phyloP scores from a whole-genome alignment of 257 asterid species.

The Pogostemon cablin region DNA sequence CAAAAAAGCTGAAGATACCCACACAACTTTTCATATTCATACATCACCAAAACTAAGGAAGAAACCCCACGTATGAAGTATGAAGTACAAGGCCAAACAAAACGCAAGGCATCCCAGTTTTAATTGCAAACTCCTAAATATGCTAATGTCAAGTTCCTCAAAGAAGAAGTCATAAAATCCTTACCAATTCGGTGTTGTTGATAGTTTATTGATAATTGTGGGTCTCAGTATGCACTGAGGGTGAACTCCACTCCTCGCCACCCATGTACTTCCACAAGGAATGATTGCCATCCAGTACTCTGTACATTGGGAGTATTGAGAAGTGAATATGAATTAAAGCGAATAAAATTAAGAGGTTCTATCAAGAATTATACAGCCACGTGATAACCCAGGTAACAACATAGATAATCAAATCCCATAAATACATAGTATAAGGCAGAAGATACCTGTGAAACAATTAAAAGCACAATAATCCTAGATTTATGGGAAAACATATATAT shows the following conservation, averaged over 20 bases:
- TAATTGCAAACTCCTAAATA: not conserved
- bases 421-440: too few species aligned
- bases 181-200: conserved; percentile 52
- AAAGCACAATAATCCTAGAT: too few species aligned
- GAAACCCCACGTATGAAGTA: not conserved
- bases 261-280: conserved; percentile 86
- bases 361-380: conserved; percentile 11
- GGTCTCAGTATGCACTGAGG: conserved; percentile 57
- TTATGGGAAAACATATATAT: too few species aligned
- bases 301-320: conserved; percentile 19
- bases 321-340: not conserved
- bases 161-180: conserved; percentile 18
- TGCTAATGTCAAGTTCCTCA: conserved; percentile 2
- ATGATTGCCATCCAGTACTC: conserved; percentile 77
- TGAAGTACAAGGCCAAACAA: not conserved
- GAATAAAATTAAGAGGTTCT: not conserved
- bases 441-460: too few species aligned
- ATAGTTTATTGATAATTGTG: conserved; percentile 44
- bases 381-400: not conserved
- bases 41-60: conserved; percentile 17
- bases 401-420: too few species aligned
- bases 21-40: conserved; percentile 11
- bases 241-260: conserved; percentile 69
- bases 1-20: not conserved
- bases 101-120: conserved; percentile 1